A percentile compares a stretch with the other conserved stretches of the same genome.
Evolutionary conservation across 805 yeast species (phyloP).

Genomic region (Teunomyces kruisii): DNA sequence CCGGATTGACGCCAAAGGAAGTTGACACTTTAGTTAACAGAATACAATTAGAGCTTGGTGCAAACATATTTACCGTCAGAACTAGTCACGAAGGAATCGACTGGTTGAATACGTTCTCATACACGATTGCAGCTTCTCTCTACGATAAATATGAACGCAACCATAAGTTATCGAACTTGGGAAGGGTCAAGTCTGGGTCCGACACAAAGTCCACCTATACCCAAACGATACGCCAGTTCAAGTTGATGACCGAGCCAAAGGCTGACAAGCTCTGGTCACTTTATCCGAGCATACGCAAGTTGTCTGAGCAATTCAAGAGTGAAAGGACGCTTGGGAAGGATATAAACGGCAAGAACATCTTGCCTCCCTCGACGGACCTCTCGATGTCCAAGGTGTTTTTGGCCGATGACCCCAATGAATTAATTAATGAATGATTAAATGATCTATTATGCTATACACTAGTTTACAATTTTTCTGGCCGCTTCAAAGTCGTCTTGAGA

Average conservation of each 20-base stretch:
- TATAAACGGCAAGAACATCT: conserved; percentile 42
- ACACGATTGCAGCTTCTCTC: conserved; percentile 51
- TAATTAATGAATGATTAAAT: conserved; percentile 18
- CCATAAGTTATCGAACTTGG: conserved; percentile 54
- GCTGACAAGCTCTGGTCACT: conserved; percentile 45
- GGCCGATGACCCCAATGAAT: conserved; percentile 50
- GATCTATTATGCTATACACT: neutral
- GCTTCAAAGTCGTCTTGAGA: conserved; percentile 54
- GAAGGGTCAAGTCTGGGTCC: conserved; percentile 54
- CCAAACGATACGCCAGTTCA: conserved; percentile 56
- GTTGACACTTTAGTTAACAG: conserved; percentile 42
- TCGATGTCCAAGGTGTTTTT: conserved; percentile 49
- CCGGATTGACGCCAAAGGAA: conserved; percentile 24
- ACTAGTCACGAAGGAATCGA: conserved; percentile 45
- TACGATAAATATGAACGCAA: conserved; percentile 59
- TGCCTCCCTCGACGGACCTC: conserved; percentile 51
- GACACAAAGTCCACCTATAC: conserved; percentile 46
- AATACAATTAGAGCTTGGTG: conserved; percentile 46
- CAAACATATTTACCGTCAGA: conserved; percentile 52
- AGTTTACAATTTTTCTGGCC: conserved; percentile 43
- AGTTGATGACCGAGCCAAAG: conserved; percentile 53
- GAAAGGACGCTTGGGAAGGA: conserved; percentile 40
- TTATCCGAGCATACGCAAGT: conserved; percentile 38
- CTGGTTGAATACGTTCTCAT: conserved; percentile 58
- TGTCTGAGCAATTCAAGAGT: conserved; percentile 25